These are phyloP conservation scores for Dendrobium chrysotoxum DNA, from an alignment of 106 monocot species.

Conservation along the genomic window DNA sequence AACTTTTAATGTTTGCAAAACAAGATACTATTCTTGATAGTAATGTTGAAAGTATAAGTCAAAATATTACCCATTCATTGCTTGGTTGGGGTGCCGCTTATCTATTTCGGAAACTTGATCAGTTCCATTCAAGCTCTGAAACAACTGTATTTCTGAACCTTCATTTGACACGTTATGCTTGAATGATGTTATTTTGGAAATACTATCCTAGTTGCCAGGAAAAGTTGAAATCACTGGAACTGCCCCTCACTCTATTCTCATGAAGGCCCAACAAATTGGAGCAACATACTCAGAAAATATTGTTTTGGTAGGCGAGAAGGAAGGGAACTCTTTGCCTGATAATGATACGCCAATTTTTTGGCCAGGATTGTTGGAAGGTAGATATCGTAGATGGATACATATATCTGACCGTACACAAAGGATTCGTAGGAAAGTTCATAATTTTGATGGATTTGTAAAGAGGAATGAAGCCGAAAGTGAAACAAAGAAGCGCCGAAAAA, in stretches of 20 bases:
- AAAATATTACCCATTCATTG: conserved; percentile 49
- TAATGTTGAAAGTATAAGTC: conserved; percentile 43
- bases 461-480: conserved; percentile 32
- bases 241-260: conserved; percentile 22
- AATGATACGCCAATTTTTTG: conserved; percentile 52
- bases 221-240: conserved; percentile 5
- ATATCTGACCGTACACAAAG: conserved; percentile 39
- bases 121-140: conserved; percentile 37
- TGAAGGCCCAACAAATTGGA: conserved; percentile 43
- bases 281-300: conserved; percentile 56
- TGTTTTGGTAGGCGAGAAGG: conserved; percentile 51
- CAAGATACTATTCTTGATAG: conserved; percentile 51
- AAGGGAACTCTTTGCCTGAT: conserved; percentile 27
- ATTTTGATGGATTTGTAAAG: conserved; percentile 14
- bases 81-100: conserved; percentile 78
- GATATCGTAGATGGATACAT: conserved; percentile 54
- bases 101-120: conserved; percentile 56
- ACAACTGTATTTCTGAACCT: conserved; percentile 12
- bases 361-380: conserved; percentile 53
- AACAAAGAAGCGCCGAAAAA: conserved; percentile 45
- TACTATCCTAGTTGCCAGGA: conserved; percentile 17
- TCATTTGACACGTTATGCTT: conserved; percentile 29
- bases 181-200: conserved; percentile 43
- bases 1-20: conserved; percentile 62
- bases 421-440: conserved; percentile 37